Evolutionary conservation across 768 basidiomycete species (phyloP).

Genomic region (Clitopilus hobsonii): DNA sequence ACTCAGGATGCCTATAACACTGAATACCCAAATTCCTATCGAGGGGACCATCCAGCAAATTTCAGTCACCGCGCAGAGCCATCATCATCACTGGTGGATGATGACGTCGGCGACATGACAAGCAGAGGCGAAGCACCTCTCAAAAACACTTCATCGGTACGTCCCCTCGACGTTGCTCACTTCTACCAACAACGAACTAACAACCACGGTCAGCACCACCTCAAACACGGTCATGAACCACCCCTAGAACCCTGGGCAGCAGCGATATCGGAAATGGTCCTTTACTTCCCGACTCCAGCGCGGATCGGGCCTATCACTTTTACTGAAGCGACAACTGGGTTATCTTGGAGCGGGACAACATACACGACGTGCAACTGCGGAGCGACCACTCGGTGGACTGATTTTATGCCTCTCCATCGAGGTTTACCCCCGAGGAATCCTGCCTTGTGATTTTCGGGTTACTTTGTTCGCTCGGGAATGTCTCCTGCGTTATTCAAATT

Average conservation of each 20-base stretch:
- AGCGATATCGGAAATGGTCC: background rate
- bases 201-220: background rate
- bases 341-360: background rate
- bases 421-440: background rate
- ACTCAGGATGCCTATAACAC: background rate
- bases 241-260: background rate
- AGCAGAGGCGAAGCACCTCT: background rate
- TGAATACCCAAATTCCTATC: background rate
- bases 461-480: too few species aligned
- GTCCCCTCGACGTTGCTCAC: background rate
- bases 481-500: too few species aligned
- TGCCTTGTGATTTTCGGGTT: too few species aligned
- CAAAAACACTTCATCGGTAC: background rate
- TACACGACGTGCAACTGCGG: background rate
- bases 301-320: background rate
- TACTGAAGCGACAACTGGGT: background rate
- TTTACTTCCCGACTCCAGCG: background rate
- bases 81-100: too few species aligned
- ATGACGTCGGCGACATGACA: background rate
- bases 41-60: background rate
- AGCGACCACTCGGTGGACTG: background rate
- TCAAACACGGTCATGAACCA: background rate
- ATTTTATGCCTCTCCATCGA: background rate
- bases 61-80: background rate
- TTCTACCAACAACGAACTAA: background rate